Conservation (phyloP, 306 rosid species). For the Aeschynomene evenia region DNA sequence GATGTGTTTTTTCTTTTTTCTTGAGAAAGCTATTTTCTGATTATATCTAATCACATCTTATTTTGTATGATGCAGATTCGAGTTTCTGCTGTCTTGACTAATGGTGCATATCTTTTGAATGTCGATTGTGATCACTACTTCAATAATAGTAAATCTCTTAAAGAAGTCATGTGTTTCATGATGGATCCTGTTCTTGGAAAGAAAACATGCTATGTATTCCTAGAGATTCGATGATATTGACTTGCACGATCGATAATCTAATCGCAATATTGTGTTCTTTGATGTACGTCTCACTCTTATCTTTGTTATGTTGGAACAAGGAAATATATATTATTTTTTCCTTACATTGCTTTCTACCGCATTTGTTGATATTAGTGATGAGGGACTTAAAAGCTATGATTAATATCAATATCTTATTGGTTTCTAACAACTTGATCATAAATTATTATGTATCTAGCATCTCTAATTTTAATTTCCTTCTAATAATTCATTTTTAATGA, state of each 20-base stretch:
- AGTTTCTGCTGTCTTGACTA: constrained; percentile 99
- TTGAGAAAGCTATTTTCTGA: too few species aligned
- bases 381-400: too few species aligned
- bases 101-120: constrained; percentile 83
- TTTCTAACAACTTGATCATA: too few species aligned
- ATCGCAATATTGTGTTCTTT: too few species aligned
- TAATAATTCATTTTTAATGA: too few species aligned
- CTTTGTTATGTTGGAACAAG: not conserved
- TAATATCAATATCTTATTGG: too few species aligned
- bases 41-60: too few species aligned
- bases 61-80: constrained; percentile 67
- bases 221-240: constrained; percentile 99
- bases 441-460: too few species aligned
- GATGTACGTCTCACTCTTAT: constrained; percentile 49
- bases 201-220: constrained; percentile 96
- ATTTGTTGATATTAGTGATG: too few species aligned
- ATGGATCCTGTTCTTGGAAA: constrained; percentile 92
- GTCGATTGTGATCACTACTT: constrained; percentile 99
- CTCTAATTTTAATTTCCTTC: too few species aligned
- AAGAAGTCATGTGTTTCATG: constrained; percentile 99
- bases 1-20: too few species aligned
- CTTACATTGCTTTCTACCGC: constrained; percentile 2
- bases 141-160: constrained; percentile 94
- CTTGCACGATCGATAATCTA: constrained; percentile 95
- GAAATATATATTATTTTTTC: constrained; percentile 8